Evolutionary conservation across 139 green algal species (phyloP), one percentile per base, ranked within the genome.

Genomic region (Micractinium conductrix): DNA sequence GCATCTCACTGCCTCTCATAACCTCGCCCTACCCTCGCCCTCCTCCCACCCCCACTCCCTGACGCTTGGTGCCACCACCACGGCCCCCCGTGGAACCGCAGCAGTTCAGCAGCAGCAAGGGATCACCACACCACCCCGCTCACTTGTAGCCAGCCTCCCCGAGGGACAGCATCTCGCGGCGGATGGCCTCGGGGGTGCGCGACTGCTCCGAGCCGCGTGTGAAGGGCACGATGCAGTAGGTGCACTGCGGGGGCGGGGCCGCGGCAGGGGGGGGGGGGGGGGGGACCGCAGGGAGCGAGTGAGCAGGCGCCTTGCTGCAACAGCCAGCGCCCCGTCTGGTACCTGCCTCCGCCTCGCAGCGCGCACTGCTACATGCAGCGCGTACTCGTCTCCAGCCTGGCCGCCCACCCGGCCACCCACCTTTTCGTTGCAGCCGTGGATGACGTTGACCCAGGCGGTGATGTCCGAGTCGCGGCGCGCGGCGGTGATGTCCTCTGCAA

Each of bases 381-480:
- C 22, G 37, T 75, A 17, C 14, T 35, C 67, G 10, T 44, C n/a
- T 35, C 12, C 69, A 10, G 14, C 37, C 69, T 55, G 10, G n/a
- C n/a, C 8, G 2, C 40, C 17, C 7, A 38, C 24, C 33, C 3
- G 35, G 4, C 2, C 26, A 9, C 53, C 35, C 55, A 71, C 75
- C 75, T 74, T 78, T 74, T 99, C 97, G 86, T 99, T 99, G 94
- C 97, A 99, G 69, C 97, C 97, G 84, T 98, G 98, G 81, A 99
- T 99, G n/a, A 98, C 94, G 89, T 99, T 99, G 45, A 99, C 97
- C 96, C 97, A 99, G 26, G 97, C 97, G 1, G 95, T 98, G 67
- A 99, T 86, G 81, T 94, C 45, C 22, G 91, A 96, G 85, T 97
- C 94, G 43, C 95, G 89, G 26, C 95, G 85, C 12, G 97, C 95